Base-by-base conservation (phyloP, 495 filamentous ascomycete genomes). In the Hypomontagnella monticulosa region DNA sequence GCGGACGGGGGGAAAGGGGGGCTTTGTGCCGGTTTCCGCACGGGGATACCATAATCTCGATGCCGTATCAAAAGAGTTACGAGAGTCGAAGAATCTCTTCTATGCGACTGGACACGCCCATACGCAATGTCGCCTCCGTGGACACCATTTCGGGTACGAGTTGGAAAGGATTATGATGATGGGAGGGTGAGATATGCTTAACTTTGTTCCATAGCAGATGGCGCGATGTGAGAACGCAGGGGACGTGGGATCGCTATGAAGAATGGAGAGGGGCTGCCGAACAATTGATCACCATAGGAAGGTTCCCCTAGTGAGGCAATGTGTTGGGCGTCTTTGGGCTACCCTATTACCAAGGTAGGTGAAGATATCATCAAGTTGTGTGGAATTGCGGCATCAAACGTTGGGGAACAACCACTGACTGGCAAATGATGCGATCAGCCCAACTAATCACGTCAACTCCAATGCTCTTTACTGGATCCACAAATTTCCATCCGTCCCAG, bases 371-470 rank as follows among this genome's bases (percentile, higher is more conserved):
- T 51, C 49, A 52, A 54, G 55, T 60, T 34, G 42, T 46, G 37
- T 61, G 40, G 59, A 60, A 69, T 56, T 60, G 55, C 55, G 60
- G 60, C 66, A 57, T 63, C 59, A 46, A 60, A 50, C 37, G 40
- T 60, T 41, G 55, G 59, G 56, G 60, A 60, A 59, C 23, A n/a
- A 56, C 59, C 53, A 68, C 48, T 59, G 58, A 53, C 10, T 33
- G 12, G 20, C 15, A 15, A 40, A 73, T 71, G 71, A 60, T 73
- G 71, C 62, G 64, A 73, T 73, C 57, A 71, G 50, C 55, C 60
- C 63, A 58, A 73, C 52, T 61, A 46, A 73, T 71, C 71, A 71
- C 71, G 69, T 73, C 71, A 71, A 69, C 47, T 65, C 61, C 46
- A 67, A 40, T 65, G 59, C 15, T 47, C 64, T 46, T 66, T 46